Conservation (phyloP, 2,329 filamentous ascomycete species). For the Simplicillium sp. region DNA sequence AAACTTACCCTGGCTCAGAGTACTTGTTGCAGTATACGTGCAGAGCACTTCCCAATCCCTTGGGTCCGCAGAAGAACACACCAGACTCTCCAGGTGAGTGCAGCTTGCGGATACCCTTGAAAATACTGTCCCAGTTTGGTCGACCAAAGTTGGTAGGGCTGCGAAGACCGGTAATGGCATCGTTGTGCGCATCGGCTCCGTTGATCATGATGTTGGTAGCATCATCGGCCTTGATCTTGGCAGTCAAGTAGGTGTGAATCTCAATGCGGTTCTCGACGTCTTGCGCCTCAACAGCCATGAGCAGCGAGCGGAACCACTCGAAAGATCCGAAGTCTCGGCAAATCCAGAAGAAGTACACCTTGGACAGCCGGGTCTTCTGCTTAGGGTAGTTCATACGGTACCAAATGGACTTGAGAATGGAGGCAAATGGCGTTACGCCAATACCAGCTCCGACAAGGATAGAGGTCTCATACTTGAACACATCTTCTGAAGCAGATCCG, state of each 20-base stretch:
- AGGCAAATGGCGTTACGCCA: constrained; percentile 78
- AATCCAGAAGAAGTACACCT: constrained; percentile 92
- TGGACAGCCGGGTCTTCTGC: constrained; percentile 67
- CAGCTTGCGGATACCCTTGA: constrained; percentile 72
- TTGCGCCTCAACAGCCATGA: constrained; percentile 78
- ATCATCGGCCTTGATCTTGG: constrained; percentile 77
- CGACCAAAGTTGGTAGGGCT: constrained; percentile 79
- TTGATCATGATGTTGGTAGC: constrained; percentile 92
- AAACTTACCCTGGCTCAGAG: constrained; percentile 65
- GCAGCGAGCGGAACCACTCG: constrained; percentile 79
- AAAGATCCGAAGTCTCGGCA: constrained; percentile 82
- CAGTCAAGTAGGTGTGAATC: constrained; percentile 82
- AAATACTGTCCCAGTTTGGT: constrained; percentile 88
- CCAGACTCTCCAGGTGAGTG: constrained; percentile 64
- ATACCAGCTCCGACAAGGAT: constrained; percentile 76
- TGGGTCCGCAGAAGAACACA: constrained; percentile 81
- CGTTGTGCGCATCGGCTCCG: constrained; percentile 73
- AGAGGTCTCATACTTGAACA: constrained; percentile 80
- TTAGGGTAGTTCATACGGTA: constrained; percentile 86
- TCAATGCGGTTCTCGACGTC: constrained; percentile 78
- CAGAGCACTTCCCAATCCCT: constrained; percentile 64
- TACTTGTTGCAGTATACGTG: constrained; percentile 86
- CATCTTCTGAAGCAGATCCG: constrained; percentile 76
- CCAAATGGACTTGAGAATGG: constrained; percentile 86
- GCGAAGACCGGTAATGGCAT: constrained; percentile 73